Conservation (phyloP, 768 basidiomycete species). For the Termitomyces sp. region DNA sequence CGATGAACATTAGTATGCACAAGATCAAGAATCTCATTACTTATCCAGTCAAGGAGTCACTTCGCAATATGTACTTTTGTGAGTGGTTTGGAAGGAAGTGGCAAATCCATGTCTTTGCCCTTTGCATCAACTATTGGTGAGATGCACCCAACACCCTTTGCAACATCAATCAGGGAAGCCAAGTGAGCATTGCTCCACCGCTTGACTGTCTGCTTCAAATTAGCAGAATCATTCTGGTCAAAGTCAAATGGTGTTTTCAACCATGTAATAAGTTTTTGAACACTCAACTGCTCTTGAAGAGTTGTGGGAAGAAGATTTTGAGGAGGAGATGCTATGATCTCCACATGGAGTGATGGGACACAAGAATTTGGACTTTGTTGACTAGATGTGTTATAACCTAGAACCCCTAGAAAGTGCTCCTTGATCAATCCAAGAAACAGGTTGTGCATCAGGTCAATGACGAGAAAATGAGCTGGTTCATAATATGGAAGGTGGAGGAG, state of each 20-base stretch:
- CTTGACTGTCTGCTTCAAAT: not conserved
- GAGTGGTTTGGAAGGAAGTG: not conserved
- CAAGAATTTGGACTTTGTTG: not conserved
- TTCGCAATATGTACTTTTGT: not conserved
- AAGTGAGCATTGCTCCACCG: not conserved
- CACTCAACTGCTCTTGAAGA: not conserved
- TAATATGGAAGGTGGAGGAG: slow-evolving; percentile 26
- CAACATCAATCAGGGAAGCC: not conserved
- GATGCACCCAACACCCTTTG: too few relatives aligned
- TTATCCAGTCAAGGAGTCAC: not conserved
- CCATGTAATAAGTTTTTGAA: not conserved
- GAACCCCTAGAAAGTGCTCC: slow-evolving; percentile 16
- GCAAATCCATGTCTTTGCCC: not conserved
- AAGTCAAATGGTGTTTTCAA: not conserved
- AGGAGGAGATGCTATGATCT: not conserved
- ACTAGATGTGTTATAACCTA: slow-evolving; percentile 6
- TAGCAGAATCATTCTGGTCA: not conserved
- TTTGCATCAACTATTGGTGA: too few relatives aligned
- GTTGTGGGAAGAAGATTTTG: not conserved
- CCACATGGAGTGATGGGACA: not conserved
- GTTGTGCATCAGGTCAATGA: too few relatives aligned
- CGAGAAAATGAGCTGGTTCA: slow-evolving; percentile 14
- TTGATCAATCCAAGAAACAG: slow-evolving; percentile 16
- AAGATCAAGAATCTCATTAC: too few relatives aligned
- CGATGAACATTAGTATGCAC: too few relatives aligned